These are phyloP conservation scores for Capronia americana DNA, from an alignment of 2,329 filamentous ascomycete genomes.

Conservation along the genomic window DNA sequence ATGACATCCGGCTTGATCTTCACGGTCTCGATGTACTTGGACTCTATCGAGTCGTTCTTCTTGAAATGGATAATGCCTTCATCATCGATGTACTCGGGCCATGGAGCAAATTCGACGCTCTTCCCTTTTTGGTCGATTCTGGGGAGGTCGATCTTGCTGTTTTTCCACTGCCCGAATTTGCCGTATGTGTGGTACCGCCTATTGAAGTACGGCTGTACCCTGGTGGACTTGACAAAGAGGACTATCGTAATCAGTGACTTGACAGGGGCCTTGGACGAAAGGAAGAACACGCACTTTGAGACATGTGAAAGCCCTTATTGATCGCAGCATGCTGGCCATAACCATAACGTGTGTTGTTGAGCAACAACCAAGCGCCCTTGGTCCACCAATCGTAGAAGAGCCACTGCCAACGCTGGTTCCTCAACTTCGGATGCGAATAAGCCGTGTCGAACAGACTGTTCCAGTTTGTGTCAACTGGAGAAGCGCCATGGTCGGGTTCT, in stretches of 20 bases:
- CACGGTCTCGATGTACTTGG: constrained; percentile 14
- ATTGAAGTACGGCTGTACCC: constrained; percentile 16
- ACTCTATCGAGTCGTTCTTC: constrained; percentile 17
- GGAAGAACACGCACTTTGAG: constrained; percentile 1
- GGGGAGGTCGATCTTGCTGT: constrained; percentile 13
- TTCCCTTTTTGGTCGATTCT: constrained; percentile 12
- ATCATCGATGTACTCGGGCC: constrained; percentile 19
- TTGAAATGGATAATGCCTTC: constrained; percentile 23
- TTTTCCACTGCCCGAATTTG: constrained; percentile 5
- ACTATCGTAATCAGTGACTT: not conserved
- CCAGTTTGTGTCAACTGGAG: constrained; percentile 19
- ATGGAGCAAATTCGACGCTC: constrained; percentile 18
- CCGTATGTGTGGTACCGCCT: constrained; percentile 12
- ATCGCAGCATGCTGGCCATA: constrained; percentile 21
- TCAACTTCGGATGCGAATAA: constrained; percentile 17
- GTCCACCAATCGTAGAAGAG: constrained; percentile 19
- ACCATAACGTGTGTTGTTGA: constrained; percentile 20
- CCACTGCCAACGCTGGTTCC: constrained; percentile 14
- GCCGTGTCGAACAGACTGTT: constrained; percentile 20
- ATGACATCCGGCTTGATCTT: constrained; percentile 20
- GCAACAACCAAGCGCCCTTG: constrained; percentile 14
- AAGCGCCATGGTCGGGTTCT: constrained; percentile 6
- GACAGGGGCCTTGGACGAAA: not conserved
- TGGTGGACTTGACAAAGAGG: constrained; percentile 24
- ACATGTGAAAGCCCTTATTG: constrained; percentile 17